A percentile compares a stretch with the other conserved stretches of the same genome.
Evolutionary conservation across 768 basidiomycete species (phyloP).

Genomic region (Termitomyces sp.): DNA sequence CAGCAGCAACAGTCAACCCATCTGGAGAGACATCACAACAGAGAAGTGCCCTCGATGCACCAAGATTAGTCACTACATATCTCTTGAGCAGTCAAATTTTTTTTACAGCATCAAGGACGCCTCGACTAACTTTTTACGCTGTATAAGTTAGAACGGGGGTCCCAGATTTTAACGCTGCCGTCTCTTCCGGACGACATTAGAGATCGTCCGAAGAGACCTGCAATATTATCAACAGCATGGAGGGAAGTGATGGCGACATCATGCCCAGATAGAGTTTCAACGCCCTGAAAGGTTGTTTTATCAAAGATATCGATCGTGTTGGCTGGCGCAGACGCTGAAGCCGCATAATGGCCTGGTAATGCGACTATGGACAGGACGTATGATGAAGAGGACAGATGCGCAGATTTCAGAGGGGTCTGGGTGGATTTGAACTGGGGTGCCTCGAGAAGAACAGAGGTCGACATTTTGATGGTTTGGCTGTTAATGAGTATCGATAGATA

Average conservation of each 20-base stretch:
- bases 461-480: constrained; percentile 4
- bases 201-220: constrained; percentile 32
- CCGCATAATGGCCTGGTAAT: constrained; percentile 46
- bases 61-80: constrained; percentile 42
- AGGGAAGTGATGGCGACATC: constrained; percentile 51
- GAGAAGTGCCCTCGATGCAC: constrained; percentile 40
- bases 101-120: constrained; percentile 1
- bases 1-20: constrained; percentile 72
- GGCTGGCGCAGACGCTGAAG: constrained; percentile 56
- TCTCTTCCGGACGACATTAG: constrained; percentile 68
- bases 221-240: constrained; percentile 35
- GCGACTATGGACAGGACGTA: constrained; percentile 60
- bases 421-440: constrained; percentile 19
- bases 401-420: constrained; percentile 19
- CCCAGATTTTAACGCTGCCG: constrained; percentile 71
- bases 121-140: constrained; percentile 54
- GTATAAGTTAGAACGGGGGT: constrained; percentile 49
- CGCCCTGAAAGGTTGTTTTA: constrained; percentile 41
- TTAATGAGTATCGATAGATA: neutral
- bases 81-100: constrained; percentile 33
- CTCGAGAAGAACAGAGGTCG: constrained; percentile 21
- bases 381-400: constrained; percentile 31
- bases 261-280: constrained; percentile 52
- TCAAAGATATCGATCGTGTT: constrained; percentile 67
- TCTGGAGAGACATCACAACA: constrained; percentile 68